Evolutionary conservation across 352 stramenopile genomes (phyloP).

Genomic region (Pythium monospermum): DNA sequence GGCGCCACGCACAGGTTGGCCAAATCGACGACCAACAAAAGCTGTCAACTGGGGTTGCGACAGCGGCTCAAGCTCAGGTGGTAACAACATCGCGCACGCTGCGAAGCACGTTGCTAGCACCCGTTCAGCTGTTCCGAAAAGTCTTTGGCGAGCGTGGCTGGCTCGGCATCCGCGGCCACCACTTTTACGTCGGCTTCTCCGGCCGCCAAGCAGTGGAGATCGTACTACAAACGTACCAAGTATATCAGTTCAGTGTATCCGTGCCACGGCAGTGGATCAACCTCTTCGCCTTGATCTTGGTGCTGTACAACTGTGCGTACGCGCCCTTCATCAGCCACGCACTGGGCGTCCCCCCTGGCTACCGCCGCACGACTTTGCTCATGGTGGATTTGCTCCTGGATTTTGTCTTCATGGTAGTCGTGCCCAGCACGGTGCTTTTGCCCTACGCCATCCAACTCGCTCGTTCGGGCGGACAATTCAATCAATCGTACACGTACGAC

Average conservation of each 20-base stretch:
- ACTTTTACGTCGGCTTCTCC: constrained; percentile 10
- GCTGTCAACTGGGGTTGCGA: no score
- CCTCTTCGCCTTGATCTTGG: constrained; percentile 6
- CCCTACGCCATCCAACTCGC: constrained; percentile 2
- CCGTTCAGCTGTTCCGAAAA: not conserved
- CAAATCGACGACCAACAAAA: not conserved
- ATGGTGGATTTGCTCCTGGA: constrained; percentile 8
- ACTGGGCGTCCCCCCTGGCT: not conserved
- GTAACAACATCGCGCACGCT: not conserved
- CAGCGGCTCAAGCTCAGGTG: no score
- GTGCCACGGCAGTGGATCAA: constrained; percentile 10
- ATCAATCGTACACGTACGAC: no score
- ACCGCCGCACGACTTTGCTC: not conserved
- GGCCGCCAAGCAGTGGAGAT: constrained; percentile 6
- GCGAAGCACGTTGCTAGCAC: not conserved
- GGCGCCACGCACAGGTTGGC: constrained; percentile 1
- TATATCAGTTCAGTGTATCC: constrained; percentile 11
- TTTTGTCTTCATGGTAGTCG: constrained; percentile 3
- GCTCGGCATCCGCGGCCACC: constrained; percentile 4
- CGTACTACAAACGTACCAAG: constrained; percentile 17
- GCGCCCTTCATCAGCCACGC: not conserved
- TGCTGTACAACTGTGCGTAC: constrained; percentile 14
- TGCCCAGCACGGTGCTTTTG: constrained; percentile 9
- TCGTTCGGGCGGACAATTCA: no score
- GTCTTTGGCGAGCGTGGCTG: constrained; percentile 3